Conservation (phyloP, 148 eudicot genomes). For the Talinum fruticosum region DNA sequence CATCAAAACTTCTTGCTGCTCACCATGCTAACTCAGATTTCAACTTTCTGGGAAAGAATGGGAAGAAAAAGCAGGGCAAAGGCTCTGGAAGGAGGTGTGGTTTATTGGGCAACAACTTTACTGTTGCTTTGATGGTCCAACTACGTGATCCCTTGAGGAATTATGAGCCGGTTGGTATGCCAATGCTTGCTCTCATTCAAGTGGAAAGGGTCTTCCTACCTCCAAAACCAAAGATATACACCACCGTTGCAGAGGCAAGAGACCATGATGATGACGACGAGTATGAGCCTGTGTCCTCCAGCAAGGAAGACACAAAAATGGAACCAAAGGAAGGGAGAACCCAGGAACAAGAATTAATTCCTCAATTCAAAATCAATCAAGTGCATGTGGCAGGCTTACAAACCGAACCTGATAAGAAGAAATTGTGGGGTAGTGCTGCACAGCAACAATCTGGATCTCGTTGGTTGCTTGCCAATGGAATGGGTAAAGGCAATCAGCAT, state of each 20-base stretch:
- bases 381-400: conserved; percentile 86
- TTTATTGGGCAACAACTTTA: conserved; percentile 51
- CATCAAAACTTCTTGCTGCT: conserved; percentile 47
- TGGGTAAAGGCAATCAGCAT: conserved; percentile 80
- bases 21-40: conserved; percentile 40
- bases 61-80: conserved; percentile 28
- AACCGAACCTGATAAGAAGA: conserved; percentile 70
- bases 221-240: conserved; percentile 74
- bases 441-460: conserved; percentile 96
- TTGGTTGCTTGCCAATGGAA: conserved; percentile 93
- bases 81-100: conserved; percentile 35
- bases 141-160: conserved; percentile 59
- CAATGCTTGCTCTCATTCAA: conserved; percentile 58
- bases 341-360: conserved; percentile 46
- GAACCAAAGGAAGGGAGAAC: conserved; percentile 38
- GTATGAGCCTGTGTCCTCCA: conserved; percentile 31
- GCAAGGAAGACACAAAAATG: conserved; percentile 31
- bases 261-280: conserved; percentile 47
- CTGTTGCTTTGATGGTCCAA: conserved; percentile 53
- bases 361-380: conserved; percentile 73
- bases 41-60: conserved; percentile 22
- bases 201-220: conserved; percentile 78
- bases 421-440: conserved; percentile 63
- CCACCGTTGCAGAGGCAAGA: conserved; percentile 43
- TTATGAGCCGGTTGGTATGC: conserved; percentile 57